These are phyloP conservation scores for Phialophora expanda DNA, from an alignment of 2,329 filamentous ascomycete species.

Conservation along the genomic window DNA sequence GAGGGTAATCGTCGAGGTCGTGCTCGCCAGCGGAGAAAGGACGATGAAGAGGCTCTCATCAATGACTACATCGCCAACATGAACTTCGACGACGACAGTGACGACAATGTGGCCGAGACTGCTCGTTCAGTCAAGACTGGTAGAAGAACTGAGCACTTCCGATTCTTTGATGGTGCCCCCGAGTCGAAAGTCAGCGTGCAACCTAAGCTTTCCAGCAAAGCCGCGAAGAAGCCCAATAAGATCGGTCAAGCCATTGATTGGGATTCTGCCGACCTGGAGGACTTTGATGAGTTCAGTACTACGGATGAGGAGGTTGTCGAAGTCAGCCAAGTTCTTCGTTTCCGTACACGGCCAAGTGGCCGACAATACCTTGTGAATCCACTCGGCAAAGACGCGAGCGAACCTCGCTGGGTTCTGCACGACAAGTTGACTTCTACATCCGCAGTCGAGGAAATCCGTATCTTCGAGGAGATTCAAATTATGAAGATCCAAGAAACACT, in stretches of 20 bases:
- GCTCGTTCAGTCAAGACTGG: constrained; percentile 41
- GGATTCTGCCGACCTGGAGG: constrained; percentile 53
- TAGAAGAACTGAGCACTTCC: constrained; percentile 35
- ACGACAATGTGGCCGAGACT: constrained; percentile 44
- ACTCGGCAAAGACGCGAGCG: constrained; percentile 50
- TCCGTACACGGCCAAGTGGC: constrained; percentile 52
- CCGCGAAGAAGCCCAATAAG: constrained; percentile 1
- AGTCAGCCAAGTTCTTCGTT: constrained; percentile 53
- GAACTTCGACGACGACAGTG: constrained; percentile 39
- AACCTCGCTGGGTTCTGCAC: constrained; percentile 57
- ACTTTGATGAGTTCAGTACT: constrained; percentile 58
- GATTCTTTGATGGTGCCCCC: constrained; percentile 45
- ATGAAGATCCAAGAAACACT: constrained; percentile 37
- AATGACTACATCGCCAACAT: constrained; percentile 69
- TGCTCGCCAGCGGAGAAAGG: constrained; percentile 24
- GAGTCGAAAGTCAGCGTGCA: constrained; percentile 50
- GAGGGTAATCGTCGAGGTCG: constrained; percentile 18
- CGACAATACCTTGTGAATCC: constrained; percentile 60
- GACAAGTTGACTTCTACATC: constrained; percentile 43
- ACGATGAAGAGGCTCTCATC: constrained; percentile 62
- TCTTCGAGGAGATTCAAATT: constrained; percentile 45
- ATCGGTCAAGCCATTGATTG: constrained; percentile 44
- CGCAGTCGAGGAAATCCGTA: constrained; percentile 41
- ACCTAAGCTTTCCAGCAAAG: constrained; percentile 23
- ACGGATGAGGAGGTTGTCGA: constrained; percentile 52